Percentiles rank a stretch among this genome's conserved stretches.
These are phyloP conservation scores for Colletotrichum navitas DNA, from an alignment of 2,329 filamentous ascomycete species.

Conservation along the genomic window DNA sequence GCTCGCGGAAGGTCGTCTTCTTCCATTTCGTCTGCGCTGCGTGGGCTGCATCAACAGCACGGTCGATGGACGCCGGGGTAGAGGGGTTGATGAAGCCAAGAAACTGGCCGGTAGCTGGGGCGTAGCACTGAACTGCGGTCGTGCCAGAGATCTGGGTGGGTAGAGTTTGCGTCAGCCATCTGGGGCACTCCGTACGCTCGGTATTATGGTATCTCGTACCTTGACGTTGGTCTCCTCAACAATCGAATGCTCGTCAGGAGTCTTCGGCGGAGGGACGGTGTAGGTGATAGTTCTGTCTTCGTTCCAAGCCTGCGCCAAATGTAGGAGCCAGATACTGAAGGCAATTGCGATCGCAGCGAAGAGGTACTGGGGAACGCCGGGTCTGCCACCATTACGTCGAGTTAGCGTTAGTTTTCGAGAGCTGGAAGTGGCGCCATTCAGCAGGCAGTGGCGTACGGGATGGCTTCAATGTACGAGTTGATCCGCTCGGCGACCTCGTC, in stretches of 20 bases:
- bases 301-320: constrained; percentile 47
- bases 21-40: constrained; percentile 84
- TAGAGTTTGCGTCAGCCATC: background rate
- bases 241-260: constrained; percentile 67
- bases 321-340: constrained; percentile 50
- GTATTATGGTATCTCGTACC: constrained; percentile 49
- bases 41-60: constrained; percentile 78
- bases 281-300: constrained; percentile 66
- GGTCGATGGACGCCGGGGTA: constrained; percentile 82
- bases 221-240: constrained; percentile 73
- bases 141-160: constrained; percentile 67
- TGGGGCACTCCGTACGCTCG: background rate
- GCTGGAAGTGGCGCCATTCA: constrained; percentile 23
- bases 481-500: constrained; percentile 30
- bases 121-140: constrained; percentile 83
- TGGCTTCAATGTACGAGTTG: constrained; percentile 23
- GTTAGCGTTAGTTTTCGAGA: constrained; percentile 13
- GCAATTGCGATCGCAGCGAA: constrained; percentile 49
- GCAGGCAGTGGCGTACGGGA: constrained; percentile 32
- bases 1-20: constrained; percentile 80
- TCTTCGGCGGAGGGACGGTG: constrained; percentile 71
- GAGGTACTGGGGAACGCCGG: constrained; percentile 46
- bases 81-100: constrained; percentile 84
- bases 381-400: constrained; percentile 1
- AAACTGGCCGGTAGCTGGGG: constrained; percentile 87